Evolutionary conservation across 495 filamentous ascomycete species (phyloP).

Genomic region (Neohortaea acidophila): DNA sequence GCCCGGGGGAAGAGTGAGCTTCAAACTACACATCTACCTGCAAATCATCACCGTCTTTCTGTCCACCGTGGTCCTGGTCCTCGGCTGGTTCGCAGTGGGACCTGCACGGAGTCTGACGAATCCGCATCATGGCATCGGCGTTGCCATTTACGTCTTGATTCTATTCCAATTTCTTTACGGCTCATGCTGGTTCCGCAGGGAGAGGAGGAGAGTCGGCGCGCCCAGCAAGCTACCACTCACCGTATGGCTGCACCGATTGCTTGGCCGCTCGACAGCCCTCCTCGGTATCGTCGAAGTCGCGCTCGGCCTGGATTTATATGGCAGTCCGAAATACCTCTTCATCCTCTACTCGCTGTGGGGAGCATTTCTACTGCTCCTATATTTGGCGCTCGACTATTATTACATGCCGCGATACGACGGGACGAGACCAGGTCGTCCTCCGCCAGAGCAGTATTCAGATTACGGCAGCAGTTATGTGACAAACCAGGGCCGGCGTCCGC

Average conservation of each 20-base stretch:
- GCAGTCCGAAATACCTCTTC: slow-evolving; percentile 70
- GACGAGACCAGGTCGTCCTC: slow-evolving; percentile 19
- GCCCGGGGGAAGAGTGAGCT: slow-evolving; percentile 40
- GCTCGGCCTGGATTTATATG: slow-evolving; percentile 80
- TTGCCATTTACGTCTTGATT: slow-evolving; percentile 75
- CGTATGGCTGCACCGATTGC: slow-evolving; percentile 73
- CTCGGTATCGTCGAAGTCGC: slow-evolving; percentile 79
- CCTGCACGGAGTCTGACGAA: slow-evolving; percentile 66
- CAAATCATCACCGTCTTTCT: slow-evolving; percentile 65
- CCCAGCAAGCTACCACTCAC: slow-evolving; percentile 46
- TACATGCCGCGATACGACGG: slow-evolving; percentile 30
- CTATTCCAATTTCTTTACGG: slow-evolving; percentile 70
- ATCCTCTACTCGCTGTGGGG: slow-evolving; percentile 68
- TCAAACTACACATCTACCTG: slow-evolving; percentile 71
- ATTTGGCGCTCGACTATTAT: slow-evolving; percentile 57
- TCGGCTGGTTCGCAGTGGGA: slow-evolving; percentile 70
- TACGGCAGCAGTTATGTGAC: slow-evolving; percentile 38
- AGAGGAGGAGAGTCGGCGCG: slow-evolving; percentile 35
- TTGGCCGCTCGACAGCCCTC: slow-evolving; percentile 59
- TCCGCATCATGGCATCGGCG: slow-evolving; percentile 78
- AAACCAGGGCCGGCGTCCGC: slow-evolving; percentile 5
- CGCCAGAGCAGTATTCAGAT: slow-evolving; percentile 27
- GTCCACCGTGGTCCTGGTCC: slow-evolving; percentile 54
- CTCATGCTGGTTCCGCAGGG: slow-evolving; percentile 46
- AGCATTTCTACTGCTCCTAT: slow-evolving; percentile 47